These are phyloP conservation scores for Fusarium domesticum DNA, from an alignment of 2,329 filamentous ascomycete species.

Conservation along the genomic window DNA sequence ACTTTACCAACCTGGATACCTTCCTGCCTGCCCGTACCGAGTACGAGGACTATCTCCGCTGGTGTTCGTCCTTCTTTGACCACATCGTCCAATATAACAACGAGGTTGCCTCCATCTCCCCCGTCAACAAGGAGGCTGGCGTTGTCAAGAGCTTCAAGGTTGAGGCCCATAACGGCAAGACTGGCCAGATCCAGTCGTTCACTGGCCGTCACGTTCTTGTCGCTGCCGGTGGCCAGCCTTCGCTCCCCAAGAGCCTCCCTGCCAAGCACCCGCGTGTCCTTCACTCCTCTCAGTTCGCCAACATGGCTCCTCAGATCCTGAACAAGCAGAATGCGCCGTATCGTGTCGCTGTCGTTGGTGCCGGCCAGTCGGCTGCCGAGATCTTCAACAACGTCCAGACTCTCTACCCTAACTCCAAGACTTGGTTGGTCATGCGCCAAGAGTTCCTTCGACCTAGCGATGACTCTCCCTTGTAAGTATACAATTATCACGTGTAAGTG, in stretches of 20 bases:
- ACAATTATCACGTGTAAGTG: neutral
- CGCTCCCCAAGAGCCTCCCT: slow-evolving; percentile 68
- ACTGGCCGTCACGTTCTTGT: slow-evolving; percentile 64
- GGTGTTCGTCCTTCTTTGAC: slow-evolving; percentile 82
- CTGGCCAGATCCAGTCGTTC: slow-evolving; percentile 51
- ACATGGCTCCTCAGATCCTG: slow-evolving; percentile 59
- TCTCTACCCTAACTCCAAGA: slow-evolving; percentile 77
- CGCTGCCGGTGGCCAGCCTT: slow-evolving; percentile 60
- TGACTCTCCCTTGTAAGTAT: slow-evolving; percentile 86
- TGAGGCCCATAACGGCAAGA: slow-evolving; percentile 58
- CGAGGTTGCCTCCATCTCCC: slow-evolving; percentile 70
- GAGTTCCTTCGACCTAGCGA: slow-evolving; percentile 86
- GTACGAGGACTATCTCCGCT: slow-evolving; percentile 93
- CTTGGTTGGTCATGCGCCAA: slow-evolving; percentile 75
- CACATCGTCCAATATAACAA: slow-evolving; percentile 70
- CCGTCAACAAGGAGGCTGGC: slow-evolving; percentile 49
- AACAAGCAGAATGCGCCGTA: slow-evolving; percentile 55
- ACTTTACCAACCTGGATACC: slow-evolving; percentile 87
- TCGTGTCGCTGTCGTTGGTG: slow-evolving; percentile 80
- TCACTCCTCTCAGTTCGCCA: slow-evolving; percentile 84
- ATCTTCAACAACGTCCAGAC: slow-evolving; percentile 87
- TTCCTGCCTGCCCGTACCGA: slow-evolving; percentile 84
- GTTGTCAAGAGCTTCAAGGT: slow-evolving; percentile 66
- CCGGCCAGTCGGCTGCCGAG: slow-evolving; percentile 90
- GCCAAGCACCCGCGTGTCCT: slow-evolving; percentile 69